Evolutionary conservation across 345 rosid genomes (phyloP), one percentile per base, ranked within the genome.

Genomic region (Eucalyptus virginea): DNA sequence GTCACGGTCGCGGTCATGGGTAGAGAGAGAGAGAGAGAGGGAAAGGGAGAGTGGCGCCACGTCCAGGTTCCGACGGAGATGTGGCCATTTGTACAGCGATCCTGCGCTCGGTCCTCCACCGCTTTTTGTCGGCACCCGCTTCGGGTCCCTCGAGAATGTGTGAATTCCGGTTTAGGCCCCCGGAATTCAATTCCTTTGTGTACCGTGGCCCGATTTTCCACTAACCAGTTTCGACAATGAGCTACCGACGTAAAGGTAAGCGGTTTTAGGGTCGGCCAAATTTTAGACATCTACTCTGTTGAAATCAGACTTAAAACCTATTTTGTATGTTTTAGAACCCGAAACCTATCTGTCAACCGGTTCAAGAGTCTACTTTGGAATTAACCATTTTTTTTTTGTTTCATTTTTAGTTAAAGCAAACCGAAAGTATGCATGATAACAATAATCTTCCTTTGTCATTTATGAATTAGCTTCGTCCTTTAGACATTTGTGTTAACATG

Each of bases 401-500:
- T 51, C 56, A 7, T 51, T 52, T 52, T 52, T 19, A 19, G 10
- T 52, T 52, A 52, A 18, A 24, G n/a, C 11, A 52, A 52, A 52
- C 4, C 1, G 11, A 2, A 3, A 19, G 2, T 52, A 19, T 52
- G 1, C 56, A 52, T 9, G 0, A 52, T 19, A 19, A 52, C 24
- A 52, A 52, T 52, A 19, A 19, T 52, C 2, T 52, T 0, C 10
- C 19, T 19, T 52, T 52, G 24, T 3, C 11, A 1, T 52, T 7
- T 18, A 4, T 7, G 56, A 52, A 8, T 52, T 52, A 19, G 24
- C 24, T 52, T 52, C 7, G 24, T 19, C 56, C 56, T 52, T 21
- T 8, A 52, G 58, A 52, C 26, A 52, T 52, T 21, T 8, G 58
- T 52, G 58, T 52, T 21, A 4, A 52, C 21, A 52, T 0, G 58